These are phyloP conservation scores for Thermoascus crustaceus DNA, from an alignment of 2,329 filamentous ascomycete species.

Conservation along the genomic window DNA sequence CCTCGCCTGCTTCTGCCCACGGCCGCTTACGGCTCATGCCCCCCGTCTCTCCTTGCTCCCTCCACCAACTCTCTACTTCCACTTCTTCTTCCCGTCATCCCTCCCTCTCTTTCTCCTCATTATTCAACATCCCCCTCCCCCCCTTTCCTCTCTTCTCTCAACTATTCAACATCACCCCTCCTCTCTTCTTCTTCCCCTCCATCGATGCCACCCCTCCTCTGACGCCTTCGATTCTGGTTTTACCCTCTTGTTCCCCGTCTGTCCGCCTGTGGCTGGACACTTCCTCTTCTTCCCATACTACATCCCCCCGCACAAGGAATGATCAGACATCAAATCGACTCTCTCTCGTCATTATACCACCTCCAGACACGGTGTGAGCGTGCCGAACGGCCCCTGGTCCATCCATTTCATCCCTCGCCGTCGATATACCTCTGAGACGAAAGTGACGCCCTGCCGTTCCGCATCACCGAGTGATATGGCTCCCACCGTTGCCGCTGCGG, in stretches of 20 bases:
- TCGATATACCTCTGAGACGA: constrained; percentile 21
- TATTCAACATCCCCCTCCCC: constrained; percentile 8
- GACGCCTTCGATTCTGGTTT: constrained; percentile 4
- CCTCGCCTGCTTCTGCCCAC: constrained; percentile 14
- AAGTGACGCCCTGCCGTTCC: constrained; percentile 11
- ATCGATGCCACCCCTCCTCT: constrained; percentile 7
- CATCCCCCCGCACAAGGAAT: constrained; percentile 33
- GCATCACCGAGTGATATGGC: constrained; percentile 27
- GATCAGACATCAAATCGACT: constrained; percentile 34
- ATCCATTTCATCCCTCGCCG: constrained; percentile 16
- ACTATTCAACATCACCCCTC: constrained; percentile 4
- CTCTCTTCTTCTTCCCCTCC: constrained; percentile 12
- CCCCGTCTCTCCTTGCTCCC: constrained; percentile 14
- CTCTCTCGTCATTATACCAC: constrained; percentile 30
- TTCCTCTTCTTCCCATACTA: constrained; percentile 16
- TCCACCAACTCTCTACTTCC: constrained; percentile 9
- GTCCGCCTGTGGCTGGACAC: constrained; percentile 36
- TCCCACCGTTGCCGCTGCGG: constrained; percentile 49
- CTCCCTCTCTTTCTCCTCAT: constrained; percentile 6
- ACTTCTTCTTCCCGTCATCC: constrained; percentile 13
- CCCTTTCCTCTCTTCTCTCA: constrained; percentile 15
- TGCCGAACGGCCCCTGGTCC: constrained; percentile 33
- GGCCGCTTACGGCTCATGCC: constrained; percentile 12
- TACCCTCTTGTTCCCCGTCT: constrained; percentile 7
- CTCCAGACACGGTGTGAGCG: constrained; percentile 37